A percentile compares a stretch with the other conserved stretches of the same genome.
Evolutionary conservation across 352 stramenopile species (phyloP).

Genomic region (Phytophthora hybrid): DNA sequence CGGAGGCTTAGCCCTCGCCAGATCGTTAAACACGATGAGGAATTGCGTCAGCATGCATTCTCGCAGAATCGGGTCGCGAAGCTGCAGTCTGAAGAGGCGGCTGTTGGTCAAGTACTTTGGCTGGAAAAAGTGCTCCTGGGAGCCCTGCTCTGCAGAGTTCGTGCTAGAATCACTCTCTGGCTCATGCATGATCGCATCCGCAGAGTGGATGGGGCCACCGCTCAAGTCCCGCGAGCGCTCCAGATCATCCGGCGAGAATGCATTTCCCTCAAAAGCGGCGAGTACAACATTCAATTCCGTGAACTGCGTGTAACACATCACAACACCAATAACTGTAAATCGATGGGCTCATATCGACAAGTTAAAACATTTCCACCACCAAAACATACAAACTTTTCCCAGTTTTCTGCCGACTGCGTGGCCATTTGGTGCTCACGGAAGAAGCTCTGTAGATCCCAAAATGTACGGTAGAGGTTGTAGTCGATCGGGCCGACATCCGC

Average conservation of each 20-base stretch:
- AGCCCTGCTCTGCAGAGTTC: conserved; percentile 13
- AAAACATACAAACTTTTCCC: conserved; percentile 85
- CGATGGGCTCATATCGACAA: neutral
- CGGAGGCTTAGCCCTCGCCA: conserved; percentile 68
- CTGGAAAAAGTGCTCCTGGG: conserved; percentile 90
- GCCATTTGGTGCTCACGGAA: conserved; percentile 82
- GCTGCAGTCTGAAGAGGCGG: conserved; percentile 90
- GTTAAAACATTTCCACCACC: neutral
- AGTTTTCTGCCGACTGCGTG: conserved; percentile 69
- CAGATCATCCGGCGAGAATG: conserved; percentile 84
- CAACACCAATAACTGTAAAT: conserved; percentile 8
- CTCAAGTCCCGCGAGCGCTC: conserved; percentile 70
- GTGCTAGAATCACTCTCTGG: conserved; percentile 20
- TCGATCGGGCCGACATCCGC: conserved; percentile 74
- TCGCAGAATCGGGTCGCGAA: conserved; percentile 90
- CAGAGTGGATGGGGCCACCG: conserved; percentile 20
- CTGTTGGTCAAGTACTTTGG: conserved; percentile 94
- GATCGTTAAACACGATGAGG: conserved; percentile 83
- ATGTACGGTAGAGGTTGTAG: conserved; percentile 92
- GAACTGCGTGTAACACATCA: conserved; percentile 49
- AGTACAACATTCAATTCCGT: conserved; percentile 82
- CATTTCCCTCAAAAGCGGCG: conserved; percentile 85
- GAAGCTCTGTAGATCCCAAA: conserved; percentile 92
- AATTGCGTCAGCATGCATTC: conserved; percentile 92
- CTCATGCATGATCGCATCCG: conserved; percentile 34